Conservation (phyloP, 2,329 filamentous ascomycete genomes). For the Pseudonectria buxi region DNA sequence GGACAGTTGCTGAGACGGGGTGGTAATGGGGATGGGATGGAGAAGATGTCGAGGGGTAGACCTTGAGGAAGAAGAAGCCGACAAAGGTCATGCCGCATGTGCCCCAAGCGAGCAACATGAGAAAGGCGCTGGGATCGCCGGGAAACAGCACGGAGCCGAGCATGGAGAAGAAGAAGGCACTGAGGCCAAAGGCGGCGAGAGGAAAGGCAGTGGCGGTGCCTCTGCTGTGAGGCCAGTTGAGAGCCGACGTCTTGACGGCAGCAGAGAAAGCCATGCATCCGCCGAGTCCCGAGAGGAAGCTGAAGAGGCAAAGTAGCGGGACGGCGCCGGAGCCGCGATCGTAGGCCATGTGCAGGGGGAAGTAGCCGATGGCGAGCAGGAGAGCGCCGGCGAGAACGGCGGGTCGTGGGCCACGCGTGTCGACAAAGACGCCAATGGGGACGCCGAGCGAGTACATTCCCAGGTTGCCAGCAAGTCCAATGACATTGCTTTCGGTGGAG, state of each 20-base stretch:
- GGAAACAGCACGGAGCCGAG: conserved; percentile 72
- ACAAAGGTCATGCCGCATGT: conserved; percentile 69
- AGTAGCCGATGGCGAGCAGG: conserved; percentile 73
- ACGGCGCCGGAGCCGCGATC: conserved; percentile 57
- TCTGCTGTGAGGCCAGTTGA: conserved; percentile 86
- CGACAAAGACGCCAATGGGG: conserved; percentile 81
- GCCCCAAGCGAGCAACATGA: conserved; percentile 72
- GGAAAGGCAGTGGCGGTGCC: conserved; percentile 94
- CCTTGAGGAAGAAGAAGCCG: conserved; percentile 78
- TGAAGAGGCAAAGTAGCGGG: conserved; percentile 67
- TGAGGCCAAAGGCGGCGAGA: conserved; percentile 85
- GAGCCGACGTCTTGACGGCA: conserved; percentile 75
- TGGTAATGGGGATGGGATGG: conserved; percentile 51
- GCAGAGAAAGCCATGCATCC: conserved; percentile 88
- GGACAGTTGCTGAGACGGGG: conserved; percentile 44
- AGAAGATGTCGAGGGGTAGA: conserved; percentile 48
- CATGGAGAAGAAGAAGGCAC: conserved; percentile 91
- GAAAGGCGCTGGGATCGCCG: conserved; percentile 73
- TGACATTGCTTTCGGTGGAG: conserved; percentile 87
- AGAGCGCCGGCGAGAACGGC: conserved; percentile 70
- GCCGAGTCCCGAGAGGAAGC: conserved; percentile 79
- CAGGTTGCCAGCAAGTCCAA: conserved; percentile 78
- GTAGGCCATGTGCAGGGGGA: conserved; percentile 75
- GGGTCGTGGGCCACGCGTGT: conserved; percentile 71
- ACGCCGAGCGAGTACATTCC: conserved; percentile 93